Conservation (phyloP, 352 stramenopile species). For the Poterioochromonas sp. region DNA sequence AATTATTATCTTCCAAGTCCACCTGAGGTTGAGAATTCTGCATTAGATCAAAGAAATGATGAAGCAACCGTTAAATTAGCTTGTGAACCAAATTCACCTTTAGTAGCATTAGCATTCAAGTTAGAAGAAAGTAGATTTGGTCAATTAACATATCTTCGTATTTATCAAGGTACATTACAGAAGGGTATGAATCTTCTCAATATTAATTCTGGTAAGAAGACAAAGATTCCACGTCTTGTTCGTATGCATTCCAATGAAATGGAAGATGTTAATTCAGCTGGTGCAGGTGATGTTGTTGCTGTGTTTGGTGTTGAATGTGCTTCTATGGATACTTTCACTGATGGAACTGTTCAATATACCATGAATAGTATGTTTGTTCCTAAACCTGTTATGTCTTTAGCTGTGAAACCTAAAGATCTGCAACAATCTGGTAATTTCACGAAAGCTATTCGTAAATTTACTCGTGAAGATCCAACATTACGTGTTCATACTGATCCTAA, state of each 20-base stretch:
- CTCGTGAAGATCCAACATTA: slow-evolving; percentile 46
- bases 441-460: slow-evolving; percentile 53
- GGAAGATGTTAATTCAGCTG: slow-evolving; percentile 91
- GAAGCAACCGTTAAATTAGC: slow-evolving; percentile 75
- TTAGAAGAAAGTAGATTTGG: slow-evolving; percentile 97
- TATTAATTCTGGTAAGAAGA: slow-evolving; percentile 66
- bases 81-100: slow-evolving; percentile 69
- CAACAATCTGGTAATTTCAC: slow-evolving; percentile 65
- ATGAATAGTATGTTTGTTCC: slow-evolving; percentile 83
- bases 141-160: slow-evolving; percentile 96
- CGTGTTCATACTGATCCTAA: slow-evolving; percentile 42
- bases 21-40: slow-evolving; percentile 84
- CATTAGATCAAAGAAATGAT: slow-evolving; percentile 80
- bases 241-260: slow-evolving; percentile 99
- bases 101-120: slow-evolving; percentile 98
- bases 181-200: slow-evolving; percentile 74
- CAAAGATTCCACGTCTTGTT: slow-evolving; percentile 93
- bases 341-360: slow-evolving; percentile 62
- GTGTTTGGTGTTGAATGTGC: slow-evolving; percentile 99
- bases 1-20: slow-evolving; percentile 90
- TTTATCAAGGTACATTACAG: slow-evolving; percentile 75
- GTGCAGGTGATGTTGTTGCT: slow-evolving; percentile 87
- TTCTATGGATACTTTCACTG: slow-evolving; percentile 94
- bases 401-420: slow-evolving; percentile 63
- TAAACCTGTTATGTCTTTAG: slow-evolving; percentile 63